Evolutionary conservation across 2,329 filamentous ascomycete species (phyloP), one percentile per base, ranked within the genome.

Genomic region (Aspergillus alliaceus): DNA sequence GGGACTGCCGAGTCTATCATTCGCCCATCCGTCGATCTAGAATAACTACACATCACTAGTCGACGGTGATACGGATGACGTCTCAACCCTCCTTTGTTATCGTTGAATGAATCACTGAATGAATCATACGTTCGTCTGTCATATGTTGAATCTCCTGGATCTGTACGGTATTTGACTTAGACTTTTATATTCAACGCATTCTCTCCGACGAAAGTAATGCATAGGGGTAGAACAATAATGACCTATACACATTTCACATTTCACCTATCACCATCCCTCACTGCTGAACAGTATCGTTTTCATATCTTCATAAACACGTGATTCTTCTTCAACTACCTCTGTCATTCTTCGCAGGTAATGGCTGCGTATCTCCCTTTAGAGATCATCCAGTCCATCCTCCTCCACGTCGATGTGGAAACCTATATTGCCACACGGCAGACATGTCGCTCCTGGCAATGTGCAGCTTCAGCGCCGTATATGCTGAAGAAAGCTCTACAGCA

Each of bases 351-450:
- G 14, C 18, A 20, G 31, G 35, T 35, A 14, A 59, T 59, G 59
- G 46, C 55, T 25, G 32, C 49, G 20, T 47, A 29, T 34, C 59
- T 66, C 12, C 64, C 64, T 8, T 47, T 53, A 29, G 64, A 66
- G 49, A 56, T 66, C 32, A 53, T 65, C 29, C 62, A 64, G 35
- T 59, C 58, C 22, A 59, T 66, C 44, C 60, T 65, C 8, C 53
- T 58, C 29, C 48, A 58, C 39, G 40, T 60, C 11, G 60, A 64
- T 22, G 31, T 58, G 6, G 62, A 66, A 46, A 58, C 60, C 1
- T 66, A 61, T 51, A 39, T 54, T 34, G 52, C 60, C 18, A 62
- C 60, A n/a, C 62, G 62, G 9, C 54, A 59, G 37, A 49, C 59
- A 24, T 66, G 62, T 34, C 52, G 44, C 24, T 47, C 48, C 37